These are phyloP conservation scores for Xylaria sp. DNA, from an alignment of 2,329 filamentous ascomycete species.

Conservation along the genomic window DNA sequence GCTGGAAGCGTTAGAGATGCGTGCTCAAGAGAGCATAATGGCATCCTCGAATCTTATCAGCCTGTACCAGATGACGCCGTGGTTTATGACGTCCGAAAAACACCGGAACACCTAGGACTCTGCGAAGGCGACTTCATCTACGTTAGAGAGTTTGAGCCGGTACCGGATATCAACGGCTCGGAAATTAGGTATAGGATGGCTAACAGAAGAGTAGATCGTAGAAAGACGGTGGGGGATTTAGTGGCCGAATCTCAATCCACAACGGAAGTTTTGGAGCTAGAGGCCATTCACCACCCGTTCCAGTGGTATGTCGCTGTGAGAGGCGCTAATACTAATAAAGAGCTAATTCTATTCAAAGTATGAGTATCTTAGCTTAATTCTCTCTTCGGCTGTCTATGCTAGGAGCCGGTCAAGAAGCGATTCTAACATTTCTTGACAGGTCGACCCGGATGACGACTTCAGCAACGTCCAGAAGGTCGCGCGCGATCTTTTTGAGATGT, in stretches of 20 bases:
- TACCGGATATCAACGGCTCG: neutral
- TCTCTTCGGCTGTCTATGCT: neutral
- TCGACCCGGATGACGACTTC: constrained; percentile 3
- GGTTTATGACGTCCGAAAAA: constrained; percentile 9
- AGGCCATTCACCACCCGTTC: neutral
- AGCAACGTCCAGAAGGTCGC: neutral
- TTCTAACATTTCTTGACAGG: constrained; percentile 1
- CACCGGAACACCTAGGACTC: constrained; percentile 2
- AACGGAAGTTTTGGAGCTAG: neutral
- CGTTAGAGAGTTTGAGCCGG: constrained; percentile 3
- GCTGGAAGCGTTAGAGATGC: constrained; percentile 4
- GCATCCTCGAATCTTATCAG: neutral
- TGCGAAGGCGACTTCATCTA: constrained; percentile 9
- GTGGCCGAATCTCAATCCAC: neutral
- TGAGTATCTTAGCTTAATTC: neutral
- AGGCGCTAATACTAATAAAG: constrained; percentile 1
- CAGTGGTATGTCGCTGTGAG: neutral
- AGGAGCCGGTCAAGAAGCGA: neutral
- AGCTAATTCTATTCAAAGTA: neutral
- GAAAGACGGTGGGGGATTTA: neutral
- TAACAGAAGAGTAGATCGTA: neutral
- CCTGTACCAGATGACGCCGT: constrained; percentile 7
- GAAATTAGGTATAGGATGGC: neutral
- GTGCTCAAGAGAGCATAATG: constrained; percentile 6
- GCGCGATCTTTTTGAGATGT: constrained; percentile 2